Conservation (phyloP, 2,329 filamentous ascomycete species). For the Cytospora piceae region DNA sequence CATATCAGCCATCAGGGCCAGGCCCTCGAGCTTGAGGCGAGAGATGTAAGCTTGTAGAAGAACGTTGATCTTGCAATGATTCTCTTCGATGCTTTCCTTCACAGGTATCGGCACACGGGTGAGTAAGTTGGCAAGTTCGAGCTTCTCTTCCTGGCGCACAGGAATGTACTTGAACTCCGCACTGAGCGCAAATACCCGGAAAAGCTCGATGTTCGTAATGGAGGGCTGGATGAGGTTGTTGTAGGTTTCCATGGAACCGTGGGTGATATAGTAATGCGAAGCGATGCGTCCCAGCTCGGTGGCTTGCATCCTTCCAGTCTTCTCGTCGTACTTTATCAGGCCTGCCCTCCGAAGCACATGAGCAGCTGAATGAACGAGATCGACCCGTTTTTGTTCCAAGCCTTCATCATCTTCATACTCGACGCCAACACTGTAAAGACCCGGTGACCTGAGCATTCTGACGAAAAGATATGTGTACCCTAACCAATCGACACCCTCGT, state of each 20-base stretch:
- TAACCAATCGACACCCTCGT: slow-evolving; percentile 98
- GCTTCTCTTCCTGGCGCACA: slow-evolving; percentile 94
- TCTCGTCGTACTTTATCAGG: slow-evolving; percentile 94
- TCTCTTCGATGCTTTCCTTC: slow-evolving; percentile 96
- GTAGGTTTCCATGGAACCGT: slow-evolving; percentile 96
- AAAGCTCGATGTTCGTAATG: slow-evolving; percentile 92
- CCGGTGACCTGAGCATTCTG: slow-evolving; percentile 93
- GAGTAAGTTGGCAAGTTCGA: slow-evolving; percentile 90
- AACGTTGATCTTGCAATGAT: slow-evolving; percentile 97
- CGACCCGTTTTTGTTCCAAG: slow-evolving; percentile 95
- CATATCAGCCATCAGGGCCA: slow-evolving; percentile 97
- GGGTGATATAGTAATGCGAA: slow-evolving; percentile 97
- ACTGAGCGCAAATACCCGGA: slow-evolving; percentile 93
- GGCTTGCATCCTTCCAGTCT: slow-evolving; percentile 82
- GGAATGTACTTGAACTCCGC: slow-evolving; percentile 99
- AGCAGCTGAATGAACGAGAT: slow-evolving; percentile 93
- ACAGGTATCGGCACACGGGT: slow-evolving; percentile 91
- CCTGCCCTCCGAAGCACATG: slow-evolving; percentile 83
- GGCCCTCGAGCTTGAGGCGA: slow-evolving; percentile 86
- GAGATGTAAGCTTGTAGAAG: slow-evolving; percentile 96
- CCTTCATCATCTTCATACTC: slow-evolving; percentile 94
- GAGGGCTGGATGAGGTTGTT: slow-evolving; percentile 93
- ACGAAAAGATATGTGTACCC: slow-evolving; percentile 98
- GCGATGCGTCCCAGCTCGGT: slow-evolving; percentile 95
- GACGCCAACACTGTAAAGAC: slow-evolving; percentile 90